Percentiles rank a stretch among this genome's conserved stretches.
These are phyloP conservation scores for Fusarium sp. DNA, from an alignment of 2,329 filamentous ascomycete species.

Conservation along the genomic window DNA sequence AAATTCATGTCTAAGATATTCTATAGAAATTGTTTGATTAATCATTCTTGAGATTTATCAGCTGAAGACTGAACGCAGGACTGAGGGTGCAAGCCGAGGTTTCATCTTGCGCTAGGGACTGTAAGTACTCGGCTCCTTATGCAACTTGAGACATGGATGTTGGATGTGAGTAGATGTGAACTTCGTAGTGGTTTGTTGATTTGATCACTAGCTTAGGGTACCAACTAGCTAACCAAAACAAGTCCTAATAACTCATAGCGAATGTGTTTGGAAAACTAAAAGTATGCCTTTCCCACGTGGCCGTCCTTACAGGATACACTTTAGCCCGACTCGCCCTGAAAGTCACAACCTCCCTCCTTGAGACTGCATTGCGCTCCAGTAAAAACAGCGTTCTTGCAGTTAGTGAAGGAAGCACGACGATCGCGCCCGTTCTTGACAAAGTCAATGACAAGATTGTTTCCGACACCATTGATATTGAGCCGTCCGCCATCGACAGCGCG, in stretches of 20 bases:
- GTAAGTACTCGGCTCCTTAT: rapidly evolving
- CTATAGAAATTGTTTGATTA: too few species aligned
- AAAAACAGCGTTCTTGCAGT: not conserved
- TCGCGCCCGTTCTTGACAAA: not conserved
- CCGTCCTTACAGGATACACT: rapidly evolving
- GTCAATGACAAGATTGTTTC: not conserved
- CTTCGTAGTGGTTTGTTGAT: not conserved
- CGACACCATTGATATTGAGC: not conserved
- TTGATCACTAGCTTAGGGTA: rapidly evolving
- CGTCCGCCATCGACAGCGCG: not conserved
- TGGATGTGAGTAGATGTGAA: rapidly evolving
- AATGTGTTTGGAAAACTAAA: rapidly evolving
- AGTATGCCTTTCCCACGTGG: not conserved
- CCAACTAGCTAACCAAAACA: not conserved
- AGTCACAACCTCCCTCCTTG: not conserved
- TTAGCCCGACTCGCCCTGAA: not conserved
- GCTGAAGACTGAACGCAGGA: too few species aligned
- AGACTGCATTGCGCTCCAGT: not conserved
- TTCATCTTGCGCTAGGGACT: too few species aligned
- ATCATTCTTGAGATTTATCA: too few species aligned
- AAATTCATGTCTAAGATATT: too few species aligned
- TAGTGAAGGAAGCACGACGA: not conserved
- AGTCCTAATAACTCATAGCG: rapidly evolving
- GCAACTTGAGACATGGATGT: rapidly evolving
- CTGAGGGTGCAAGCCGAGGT: too few species aligned